Conservation (phyloP, 345 rosid species). For the Populus euphratica region DNA sequence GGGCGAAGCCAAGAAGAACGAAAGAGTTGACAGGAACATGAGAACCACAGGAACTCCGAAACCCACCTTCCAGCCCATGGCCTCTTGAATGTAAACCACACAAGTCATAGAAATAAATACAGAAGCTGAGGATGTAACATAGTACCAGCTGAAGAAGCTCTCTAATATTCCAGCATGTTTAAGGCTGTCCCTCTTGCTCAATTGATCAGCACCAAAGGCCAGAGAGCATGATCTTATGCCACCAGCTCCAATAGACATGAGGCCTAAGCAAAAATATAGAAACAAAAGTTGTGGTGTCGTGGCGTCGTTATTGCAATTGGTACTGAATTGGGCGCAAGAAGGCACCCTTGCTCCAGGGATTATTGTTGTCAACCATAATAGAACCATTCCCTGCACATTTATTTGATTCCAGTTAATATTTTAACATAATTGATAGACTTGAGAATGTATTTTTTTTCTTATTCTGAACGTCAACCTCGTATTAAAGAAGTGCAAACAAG, state of each 20-base stretch:
- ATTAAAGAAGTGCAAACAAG: too few relatives aligned
- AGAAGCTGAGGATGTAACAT: slow-evolving; percentile 25
- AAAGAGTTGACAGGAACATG: slow-evolving; percentile 36
- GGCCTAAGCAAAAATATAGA: slow-evolving; percentile 41
- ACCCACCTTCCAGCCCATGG: slow-evolving; percentile 49
- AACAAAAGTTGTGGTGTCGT: slow-evolving; percentile 48
- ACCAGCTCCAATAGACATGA: slow-evolving; percentile 60
- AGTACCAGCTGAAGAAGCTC: slow-evolving; percentile 50
- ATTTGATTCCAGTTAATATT: too few relatives aligned
- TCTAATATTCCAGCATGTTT: slow-evolving; percentile 36
- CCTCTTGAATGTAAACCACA: slow-evolving; percentile 44
- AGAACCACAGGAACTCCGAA: slow-evolving; percentile 40
- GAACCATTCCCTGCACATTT: neutral
- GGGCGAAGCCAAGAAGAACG: slow-evolving; percentile 41
- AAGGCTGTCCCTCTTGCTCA: slow-evolving; percentile 46
- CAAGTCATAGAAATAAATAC: slow-evolving; percentile 32
- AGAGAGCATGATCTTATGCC: slow-evolving; percentile 62
- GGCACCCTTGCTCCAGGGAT: slow-evolving; percentile 56
- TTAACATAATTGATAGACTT: too few relatives aligned
- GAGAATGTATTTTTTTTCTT: too few relatives aligned
- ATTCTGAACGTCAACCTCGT: too few relatives aligned
- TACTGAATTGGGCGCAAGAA: slow-evolving; percentile 29
- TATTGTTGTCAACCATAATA: slow-evolving; percentile 50
- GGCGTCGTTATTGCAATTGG: slow-evolving; percentile 38
- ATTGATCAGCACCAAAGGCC: slow-evolving; percentile 69